phyloP scores from a whole-genome alignment of 2,329 filamentous ascomycete species.

The Phialophora chinensis region DNA sequence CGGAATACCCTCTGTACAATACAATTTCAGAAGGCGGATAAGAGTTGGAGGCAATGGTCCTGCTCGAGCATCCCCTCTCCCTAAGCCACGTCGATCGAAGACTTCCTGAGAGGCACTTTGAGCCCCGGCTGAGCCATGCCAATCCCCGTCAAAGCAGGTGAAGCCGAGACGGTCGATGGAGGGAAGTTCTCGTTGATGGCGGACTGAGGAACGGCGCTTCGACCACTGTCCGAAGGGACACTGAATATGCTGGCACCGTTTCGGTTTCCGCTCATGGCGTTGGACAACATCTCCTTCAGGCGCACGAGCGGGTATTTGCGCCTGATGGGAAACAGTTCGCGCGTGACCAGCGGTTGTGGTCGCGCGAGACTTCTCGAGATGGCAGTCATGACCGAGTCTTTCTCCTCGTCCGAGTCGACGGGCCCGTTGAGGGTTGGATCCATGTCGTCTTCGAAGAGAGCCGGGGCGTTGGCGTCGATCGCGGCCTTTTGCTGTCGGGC shows the following conservation, averaged over 20 bases:
- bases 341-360: slow-evolving; percentile 76
- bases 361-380: slow-evolving; percentile 67
- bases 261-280: slow-evolving; percentile 60
- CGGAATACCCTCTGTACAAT: not conserved
- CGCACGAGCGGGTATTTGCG: slow-evolving; percentile 67
- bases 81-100: slow-evolving; percentile 35
- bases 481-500: slow-evolving; percentile 97
- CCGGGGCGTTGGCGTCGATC: slow-evolving; percentile 91
- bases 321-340: slow-evolving; percentile 57
- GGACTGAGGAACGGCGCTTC: slow-evolving; percentile 32
- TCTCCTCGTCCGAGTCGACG: slow-evolving; percentile 94
- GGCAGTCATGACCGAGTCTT: slow-evolving; percentile 83
- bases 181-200: slow-evolving; percentile 35
- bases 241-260: slow-evolving; percentile 52
- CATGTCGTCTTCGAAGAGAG: slow-evolving; percentile 39
- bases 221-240: slow-evolving; percentile 34
- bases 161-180: slow-evolving; percentile 27
- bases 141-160: slow-evolving; percentile 26
- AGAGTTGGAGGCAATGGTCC: not conserved
- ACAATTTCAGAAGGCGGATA: not conserved
- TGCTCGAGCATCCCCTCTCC: not conserved
- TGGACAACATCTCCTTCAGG: slow-evolving; percentile 68
- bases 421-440: slow-evolving; percentile 58
- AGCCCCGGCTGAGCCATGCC: slow-evolving; percentile 32
- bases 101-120: slow-evolving; percentile 31